phyloP scores from a whole-genome alignment of 345 rosid genomes.

The Lepidium aucheri region DNA sequence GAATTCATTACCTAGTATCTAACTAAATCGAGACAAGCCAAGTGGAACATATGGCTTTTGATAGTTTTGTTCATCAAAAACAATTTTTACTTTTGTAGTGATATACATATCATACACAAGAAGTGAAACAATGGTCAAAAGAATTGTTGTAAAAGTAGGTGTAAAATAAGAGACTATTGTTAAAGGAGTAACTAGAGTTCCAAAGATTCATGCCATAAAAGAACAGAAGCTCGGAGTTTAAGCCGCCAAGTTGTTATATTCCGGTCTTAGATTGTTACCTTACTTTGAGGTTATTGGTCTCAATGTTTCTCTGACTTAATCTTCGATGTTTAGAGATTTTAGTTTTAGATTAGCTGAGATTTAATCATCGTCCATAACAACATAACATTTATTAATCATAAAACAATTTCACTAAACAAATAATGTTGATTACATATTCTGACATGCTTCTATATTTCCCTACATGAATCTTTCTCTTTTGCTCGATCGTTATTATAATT shows the following conservation, averaged over 20 bases:
- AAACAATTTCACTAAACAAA: background rate
- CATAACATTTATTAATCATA: background rate
- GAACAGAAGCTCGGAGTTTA: constrained; percentile 28
- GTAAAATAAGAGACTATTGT: background rate
- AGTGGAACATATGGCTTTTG: no score
- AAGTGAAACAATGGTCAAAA: background rate
- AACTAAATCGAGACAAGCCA: no score
- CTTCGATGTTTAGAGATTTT: constrained; percentile 31
- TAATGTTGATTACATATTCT: background rate
- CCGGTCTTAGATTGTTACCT: constrained; percentile 48
- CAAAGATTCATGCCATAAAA: background rate
- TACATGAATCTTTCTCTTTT: constrained; percentile 10
- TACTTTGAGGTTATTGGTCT: constrained; percentile 56
- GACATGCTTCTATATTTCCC: constrained; percentile 7
- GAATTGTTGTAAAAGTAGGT: background rate
- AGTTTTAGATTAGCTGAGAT: background rate
- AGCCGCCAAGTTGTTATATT: constrained; percentile 34
- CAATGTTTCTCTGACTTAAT: constrained; percentile 46
- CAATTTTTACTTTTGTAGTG: no score
- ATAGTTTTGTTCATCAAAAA: no score
- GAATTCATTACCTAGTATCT: no score
- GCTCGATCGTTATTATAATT: background rate
- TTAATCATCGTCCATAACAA: background rate
- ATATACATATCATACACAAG: no score
- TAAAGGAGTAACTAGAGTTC: no score